A percentile compares a stretch with the other conserved stretches of the same genome.
Conservation (phyloP, 139 green algal species). For the Tetraselmis chui region DNA sequence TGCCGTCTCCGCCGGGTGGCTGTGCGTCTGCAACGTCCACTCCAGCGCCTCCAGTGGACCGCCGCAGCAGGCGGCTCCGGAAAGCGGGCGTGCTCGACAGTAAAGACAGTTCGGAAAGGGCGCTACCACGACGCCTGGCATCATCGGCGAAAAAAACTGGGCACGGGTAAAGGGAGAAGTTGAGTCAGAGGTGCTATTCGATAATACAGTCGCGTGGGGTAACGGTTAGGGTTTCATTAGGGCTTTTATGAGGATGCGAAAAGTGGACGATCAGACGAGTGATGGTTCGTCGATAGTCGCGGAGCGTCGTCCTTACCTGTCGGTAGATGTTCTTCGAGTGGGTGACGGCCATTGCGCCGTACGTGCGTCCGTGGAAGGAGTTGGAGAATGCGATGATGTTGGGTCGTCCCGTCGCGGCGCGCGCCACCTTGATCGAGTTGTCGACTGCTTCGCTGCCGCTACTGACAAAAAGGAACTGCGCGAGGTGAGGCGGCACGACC, state of each 20-base stretch:
- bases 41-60: slow-evolving; percentile 48
- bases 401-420: slow-evolving; percentile 51
- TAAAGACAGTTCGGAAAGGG: slow-evolving; percentile 83
- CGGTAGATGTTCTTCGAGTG: slow-evolving; percentile 71
- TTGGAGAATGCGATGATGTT: slow-evolving; percentile 68
- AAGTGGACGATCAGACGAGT: not conserved
- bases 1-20: slow-evolving; percentile 50
- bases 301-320: slow-evolving; percentile 11
- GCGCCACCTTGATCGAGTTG: slow-evolving; percentile 79
- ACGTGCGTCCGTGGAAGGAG: slow-evolving; percentile 69
- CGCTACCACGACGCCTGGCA: slow-evolving; percentile 50
- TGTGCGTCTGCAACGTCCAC: slow-evolving; percentile 65
- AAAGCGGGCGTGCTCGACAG: slow-evolving; percentile 49
- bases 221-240: too few species aligned
- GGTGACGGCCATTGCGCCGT: slow-evolving; percentile 73
- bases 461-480: slow-evolving; percentile 59
- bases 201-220: too few species aligned
- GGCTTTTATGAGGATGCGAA: too few species aligned
- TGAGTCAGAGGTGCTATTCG: too few species aligned
- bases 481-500: slow-evolving; percentile 46
- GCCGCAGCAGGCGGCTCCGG: slow-evolving; percentile 55
- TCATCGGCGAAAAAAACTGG: slow-evolving; percentile 61
- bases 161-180: too few species aligned
- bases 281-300: not conserved
- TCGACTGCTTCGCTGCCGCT: slow-evolving; percentile 73